These are phyloP conservation scores for Mangifera indica DNA, from an alignment of 345 rosid species.

Conservation along the genomic window DNA sequence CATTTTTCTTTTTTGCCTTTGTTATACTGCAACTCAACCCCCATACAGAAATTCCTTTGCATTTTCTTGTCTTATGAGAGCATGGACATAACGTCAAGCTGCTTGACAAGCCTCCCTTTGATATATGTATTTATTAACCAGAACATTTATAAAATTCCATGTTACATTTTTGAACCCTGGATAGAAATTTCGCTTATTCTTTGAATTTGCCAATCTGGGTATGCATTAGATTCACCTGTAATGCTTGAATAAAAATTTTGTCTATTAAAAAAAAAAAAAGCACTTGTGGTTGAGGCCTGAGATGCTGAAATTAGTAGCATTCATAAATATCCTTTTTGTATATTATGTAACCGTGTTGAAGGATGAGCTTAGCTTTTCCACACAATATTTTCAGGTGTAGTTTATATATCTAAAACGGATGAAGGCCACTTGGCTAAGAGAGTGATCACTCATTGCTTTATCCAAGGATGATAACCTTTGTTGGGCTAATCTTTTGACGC, in stretches of 20 bases:
- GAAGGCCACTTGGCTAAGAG: slow-evolving; percentile 44
- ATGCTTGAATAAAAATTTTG: not conserved
- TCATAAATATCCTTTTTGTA: slow-evolving; percentile 8
- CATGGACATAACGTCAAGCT: slow-evolving; percentile 7
- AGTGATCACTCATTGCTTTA: slow-evolving; percentile 60
- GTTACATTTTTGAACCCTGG: not conserved
- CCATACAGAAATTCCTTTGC: slow-evolving; percentile 12
- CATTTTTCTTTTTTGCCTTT: not conserved
- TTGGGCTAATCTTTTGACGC: slow-evolving; percentile 53
- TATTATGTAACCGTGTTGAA: not conserved
- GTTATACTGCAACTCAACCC: slow-evolving; percentile 4
- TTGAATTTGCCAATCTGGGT: not conserved
- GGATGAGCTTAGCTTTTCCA: slow-evolving; percentile 31
- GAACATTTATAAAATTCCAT: slow-evolving; percentile 10
- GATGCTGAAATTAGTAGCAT: slow-evolving; percentile 4
- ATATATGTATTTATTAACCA: slow-evolving; percentile 21
- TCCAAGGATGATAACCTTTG: slow-evolving; percentile 64
- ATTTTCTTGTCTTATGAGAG: slow-evolving; percentile 13
- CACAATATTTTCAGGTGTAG: slow-evolving; percentile 8
- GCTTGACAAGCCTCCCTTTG: slow-evolving; percentile 7
- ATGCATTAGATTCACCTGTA: not conserved
- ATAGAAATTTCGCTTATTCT: not conserved
- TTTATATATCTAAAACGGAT: not conserved
- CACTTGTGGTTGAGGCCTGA: slow-evolving; percentile 22
- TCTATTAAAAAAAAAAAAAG: no score